Evolutionary conservation across 768 basidiomycete genomes (phyloP).

Genomic region (Phaeolepiota aurea): DNA sequence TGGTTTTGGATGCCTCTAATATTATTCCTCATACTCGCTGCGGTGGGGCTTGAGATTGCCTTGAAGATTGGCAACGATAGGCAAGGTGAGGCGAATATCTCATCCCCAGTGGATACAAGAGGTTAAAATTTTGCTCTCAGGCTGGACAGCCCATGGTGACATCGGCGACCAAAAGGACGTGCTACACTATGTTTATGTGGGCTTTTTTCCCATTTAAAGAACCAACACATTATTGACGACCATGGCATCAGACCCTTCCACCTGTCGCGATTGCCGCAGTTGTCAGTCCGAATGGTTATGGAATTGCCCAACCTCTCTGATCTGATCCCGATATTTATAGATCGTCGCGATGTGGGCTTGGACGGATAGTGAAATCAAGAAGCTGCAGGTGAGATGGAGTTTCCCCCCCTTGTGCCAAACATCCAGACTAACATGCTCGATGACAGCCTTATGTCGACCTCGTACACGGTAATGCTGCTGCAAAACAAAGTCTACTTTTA

Average conservation of each 20-base stretch:
- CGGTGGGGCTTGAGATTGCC: conserved; percentile 31
- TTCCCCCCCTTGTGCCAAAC: too few species aligned
- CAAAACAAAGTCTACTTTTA: conserved; percentile 41
- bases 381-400: conserved; percentile 28
- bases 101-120: too few species aligned
- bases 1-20: not conserved
- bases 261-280: conserved; percentile 42
- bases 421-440: too few species aligned
- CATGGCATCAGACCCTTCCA: conserved; percentile 39
- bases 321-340: conserved; percentile 13
- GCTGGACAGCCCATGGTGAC: conserved; percentile 32
- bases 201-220: conserved; percentile 11
- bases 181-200: conserved; percentile 47
- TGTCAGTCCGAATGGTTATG: conserved; percentile 14
- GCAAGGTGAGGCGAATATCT: conserved; percentile 23
- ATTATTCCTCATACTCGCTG: not conserved
- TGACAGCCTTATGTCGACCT: conserved; percentile 47
- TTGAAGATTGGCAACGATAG: conserved; percentile 36
- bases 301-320: not conserved
- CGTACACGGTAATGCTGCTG: conserved; percentile 44
- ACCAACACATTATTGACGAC: conserved; percentile 1
- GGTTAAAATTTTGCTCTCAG: too few species aligned
- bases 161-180: conserved; percentile 23
- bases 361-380: conserved; percentile 51
- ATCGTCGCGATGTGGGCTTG: conserved; percentile 45